Conservation (phyloP, 169 alveolate genomes). For the Plasmodium fragile region DNA sequence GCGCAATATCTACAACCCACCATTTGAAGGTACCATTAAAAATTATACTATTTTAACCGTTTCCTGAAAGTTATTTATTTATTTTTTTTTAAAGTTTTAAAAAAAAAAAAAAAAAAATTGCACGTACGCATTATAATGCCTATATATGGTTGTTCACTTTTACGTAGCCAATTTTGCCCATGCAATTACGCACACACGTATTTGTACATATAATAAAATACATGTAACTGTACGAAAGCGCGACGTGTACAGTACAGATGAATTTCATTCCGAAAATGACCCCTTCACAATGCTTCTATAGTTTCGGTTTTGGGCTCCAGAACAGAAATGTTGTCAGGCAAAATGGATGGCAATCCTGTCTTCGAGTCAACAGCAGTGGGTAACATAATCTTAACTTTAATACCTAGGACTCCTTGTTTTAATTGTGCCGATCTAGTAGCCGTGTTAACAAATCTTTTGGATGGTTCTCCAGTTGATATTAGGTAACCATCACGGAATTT, state of each 20-base stretch:
- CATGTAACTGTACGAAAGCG: background rate
- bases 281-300: slow-evolving; percentile 40
- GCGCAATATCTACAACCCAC: background rate
- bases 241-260: background rate
- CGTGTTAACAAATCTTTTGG: slow-evolving; percentile 95
- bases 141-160: background rate
- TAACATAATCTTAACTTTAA: slow-evolving; percentile 96
- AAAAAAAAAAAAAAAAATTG: background rate
- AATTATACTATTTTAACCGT: background rate
- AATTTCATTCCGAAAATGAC: background rate
- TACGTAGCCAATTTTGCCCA: background rate
- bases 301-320: slow-evolving; percentile 95
- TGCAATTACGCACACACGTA: background rate
- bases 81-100: background rate
- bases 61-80: background rate
- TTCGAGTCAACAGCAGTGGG: slow-evolving; percentile 98
- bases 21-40: background rate
- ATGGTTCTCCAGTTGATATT: slow-evolving; percentile 99
- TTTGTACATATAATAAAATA: background rate
- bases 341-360: slow-evolving; percentile 93
- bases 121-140: background rate
- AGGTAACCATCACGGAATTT: slow-evolving; percentile 98
- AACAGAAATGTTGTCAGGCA: slow-evolving; percentile 98
- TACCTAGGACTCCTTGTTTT: slow-evolving; percentile 98
- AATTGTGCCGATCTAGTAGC: slow-evolving; percentile 99